These are phyloP conservation scores for Talaromyces islandicus DNA, from an alignment of 2,329 filamentous ascomycete species.

Conservation along the genomic window DNA sequence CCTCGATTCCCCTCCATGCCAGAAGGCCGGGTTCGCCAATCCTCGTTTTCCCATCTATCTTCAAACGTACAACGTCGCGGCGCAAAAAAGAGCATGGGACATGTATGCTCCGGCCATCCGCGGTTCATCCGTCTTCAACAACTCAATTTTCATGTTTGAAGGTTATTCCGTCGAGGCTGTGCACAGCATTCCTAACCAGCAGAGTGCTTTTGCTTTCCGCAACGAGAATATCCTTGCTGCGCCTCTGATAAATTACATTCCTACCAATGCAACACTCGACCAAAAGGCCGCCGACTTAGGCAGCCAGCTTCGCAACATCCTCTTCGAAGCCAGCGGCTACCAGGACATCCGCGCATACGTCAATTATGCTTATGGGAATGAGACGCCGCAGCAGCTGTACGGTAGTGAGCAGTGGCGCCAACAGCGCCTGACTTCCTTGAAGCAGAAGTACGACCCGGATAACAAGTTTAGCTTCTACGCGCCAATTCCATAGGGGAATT, in stretches of 20 bases:
- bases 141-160: conserved; percentile 52
- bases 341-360: conserved; percentile 19
- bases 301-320: conserved; percentile 22
- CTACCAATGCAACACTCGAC: conserved; percentile 17
- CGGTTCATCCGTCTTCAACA: conserved; percentile 25
- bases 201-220: conserved; percentile 44
- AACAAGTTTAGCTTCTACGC: conserved; percentile 14
- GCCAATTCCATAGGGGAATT: background rate
- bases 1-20: conserved; percentile 32
- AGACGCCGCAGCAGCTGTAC: background rate
- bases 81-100: conserved; percentile 33
- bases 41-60: conserved; percentile 43
- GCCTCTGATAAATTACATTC: conserved; percentile 26
- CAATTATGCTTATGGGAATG: conserved; percentile 3
- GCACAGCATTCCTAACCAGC: conserved; percentile 25
- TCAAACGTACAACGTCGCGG: conserved; percentile 31
- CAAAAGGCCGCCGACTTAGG: conserved; percentile 22
- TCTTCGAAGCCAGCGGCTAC: conserved; percentile 16
- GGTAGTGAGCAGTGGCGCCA: background rate
- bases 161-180: conserved; percentile 47
- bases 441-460: background rate
- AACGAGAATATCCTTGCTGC: conserved; percentile 37
- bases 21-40: conserved; percentile 37
- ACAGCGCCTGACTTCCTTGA: background rate
- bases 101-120: conserved; percentile 30